Evolutionary conservation across 352 stramenopile species (phyloP).

Genomic region (Phytopythium oedochilum): DNA sequence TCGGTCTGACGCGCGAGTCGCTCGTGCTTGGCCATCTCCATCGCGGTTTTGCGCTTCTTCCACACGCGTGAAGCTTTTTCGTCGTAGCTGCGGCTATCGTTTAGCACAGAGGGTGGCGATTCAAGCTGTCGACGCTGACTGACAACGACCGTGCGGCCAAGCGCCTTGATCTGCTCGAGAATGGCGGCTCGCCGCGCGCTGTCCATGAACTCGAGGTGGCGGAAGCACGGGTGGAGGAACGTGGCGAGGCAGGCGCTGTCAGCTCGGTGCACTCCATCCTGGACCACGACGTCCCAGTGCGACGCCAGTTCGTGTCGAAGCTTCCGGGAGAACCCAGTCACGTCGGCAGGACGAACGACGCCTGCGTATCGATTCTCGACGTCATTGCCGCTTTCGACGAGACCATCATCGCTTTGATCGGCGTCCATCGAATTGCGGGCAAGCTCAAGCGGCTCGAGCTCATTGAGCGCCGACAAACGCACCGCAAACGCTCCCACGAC

Average conservation of each 20-base stretch:
- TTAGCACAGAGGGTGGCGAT: neutral
- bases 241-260: slow-evolving; percentile 5
- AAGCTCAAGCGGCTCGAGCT: neutral
- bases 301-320: slow-evolving; percentile 7
- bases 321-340: slow-evolving; percentile 6
- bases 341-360: neutral
- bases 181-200: neutral
- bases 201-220: slow-evolving; percentile 13
- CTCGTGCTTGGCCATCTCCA: neutral
- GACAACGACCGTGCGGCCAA: neutral
- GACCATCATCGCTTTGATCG: neutral
- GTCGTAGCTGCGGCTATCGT: no score
- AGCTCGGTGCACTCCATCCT: neutral
- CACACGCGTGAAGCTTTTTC: neutral
- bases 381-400: neutral
- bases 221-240: slow-evolving; percentile 22
- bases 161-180: neutral
- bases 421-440: neutral
- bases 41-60: neutral
- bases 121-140: neutral
- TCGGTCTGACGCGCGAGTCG: neutral
- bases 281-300: slow-evolving; percentile 4
- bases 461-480: neutral
- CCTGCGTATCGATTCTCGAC: neutral
- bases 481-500: neutral